Evolutionary conservation across 1,284 basidiomycete species (phyloP), one percentile per base, ranked within the genome.

Genomic region (Ceratobasidium sp.): DNA sequence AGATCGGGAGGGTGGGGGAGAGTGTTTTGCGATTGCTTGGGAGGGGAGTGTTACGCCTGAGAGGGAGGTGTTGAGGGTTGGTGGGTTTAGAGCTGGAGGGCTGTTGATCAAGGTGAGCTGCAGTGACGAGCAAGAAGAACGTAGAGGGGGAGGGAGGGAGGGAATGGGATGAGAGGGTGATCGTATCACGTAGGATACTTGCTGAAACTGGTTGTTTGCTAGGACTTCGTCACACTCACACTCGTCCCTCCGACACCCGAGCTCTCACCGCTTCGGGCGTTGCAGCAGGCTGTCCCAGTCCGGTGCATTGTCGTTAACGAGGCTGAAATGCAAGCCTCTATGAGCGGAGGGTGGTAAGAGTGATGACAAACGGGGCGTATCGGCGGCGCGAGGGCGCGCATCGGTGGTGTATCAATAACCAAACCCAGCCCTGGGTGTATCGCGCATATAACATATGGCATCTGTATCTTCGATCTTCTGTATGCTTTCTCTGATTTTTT

Each of bases 201-300:
- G 26, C 43, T 46, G 13, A 61, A 41, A 28, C 23, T 7, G 18
- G 7, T 21, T 11, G 11, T 16, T 28, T 1, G 58, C 1, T 49
- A 76, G 75, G 75, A 76, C 50, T 76, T 76, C 46, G 73, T 76
- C n/a, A 76, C 73, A 16, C 61, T 76, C 14, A 76, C 73, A 18
- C 62, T 76, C 38, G 62, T 76, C 55, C 75, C 75, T 8, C 75
- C 75, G 5, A 69, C 74, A 38, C 75, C 75, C 7, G 71, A 76
- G 32, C 57, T 62, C 18, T 74, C 73, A 16, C 75, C 75, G n/a
- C 43, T 76, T 11, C 71, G 75, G 28, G 73, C 75, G 7, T 47
- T 73, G 1, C 75, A 76, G 14, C 75, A 76, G 32, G 75, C 75
- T 16, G 75, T 76, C 5, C 75, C 75, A 2, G 61, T 76, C n/a